Base-by-base conservation (phyloP, 106 monocot species). In the Acanthochlamys bracteata region DNA sequence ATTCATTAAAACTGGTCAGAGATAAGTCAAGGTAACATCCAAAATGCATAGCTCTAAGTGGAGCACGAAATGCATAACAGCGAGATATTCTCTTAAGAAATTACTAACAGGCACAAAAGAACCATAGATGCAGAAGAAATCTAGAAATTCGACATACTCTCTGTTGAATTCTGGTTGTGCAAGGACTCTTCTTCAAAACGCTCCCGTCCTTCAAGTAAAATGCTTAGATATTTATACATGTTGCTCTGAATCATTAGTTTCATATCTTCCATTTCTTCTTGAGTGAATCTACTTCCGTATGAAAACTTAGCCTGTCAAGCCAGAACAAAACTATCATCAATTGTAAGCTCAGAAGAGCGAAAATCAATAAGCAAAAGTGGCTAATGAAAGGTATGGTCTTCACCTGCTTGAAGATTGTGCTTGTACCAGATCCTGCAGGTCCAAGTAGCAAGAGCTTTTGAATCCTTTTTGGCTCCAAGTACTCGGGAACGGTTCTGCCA, bases 221-320 rank as follows among this genome's bases (percentile, higher is more conserved):
- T 78, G 60, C 94, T 87, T 10, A 95, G 78, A 57, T 95, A 95
- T 59, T 86, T 95, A 77, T 84, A 95, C 82, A 90, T 90, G 61
- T 95, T 95, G 67, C 86, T 90, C 77, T 90, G 94, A 43, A 95
- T 95, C 86, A 90, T 90, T 63, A 90, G 43, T 69, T 90, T 95
- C 40, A 90, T 87, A 23, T 80, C 57, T 10, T 90, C 76, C 27
- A 77, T 73, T 69, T 95, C 90, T 73, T 95, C 90, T 55, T 54
- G 68, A 33, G 78, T 74, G 66, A 95, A 95, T 51, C 69, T 77
- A 66, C 62, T 87, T 64, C 94, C 94, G 71, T 95, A 95, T 41
- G 90, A 79, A 70, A 84, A 69, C 51, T 90, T 89, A 10, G 75
- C 90, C 94, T 90, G 77, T 68, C 71, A 23, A 54, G 63, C 55